Evolutionary conservation across 2,329 filamentous ascomycete species (phyloP).

Genomic region (Bipolaris cookei): DNA sequence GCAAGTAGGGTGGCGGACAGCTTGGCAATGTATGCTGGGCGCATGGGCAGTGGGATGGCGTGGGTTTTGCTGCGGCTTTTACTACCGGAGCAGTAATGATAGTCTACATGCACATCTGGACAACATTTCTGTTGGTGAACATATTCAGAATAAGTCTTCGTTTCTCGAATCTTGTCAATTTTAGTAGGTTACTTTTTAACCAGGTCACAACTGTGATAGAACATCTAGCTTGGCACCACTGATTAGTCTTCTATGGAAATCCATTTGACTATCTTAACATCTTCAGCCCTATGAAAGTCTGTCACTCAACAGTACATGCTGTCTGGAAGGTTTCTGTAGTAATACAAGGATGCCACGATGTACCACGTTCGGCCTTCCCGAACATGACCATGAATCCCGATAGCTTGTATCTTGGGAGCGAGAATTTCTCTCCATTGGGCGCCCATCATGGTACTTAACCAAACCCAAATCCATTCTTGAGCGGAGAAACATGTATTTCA

Average conservation of each 20-base stretch:
- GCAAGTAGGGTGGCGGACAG: slow-evolving; percentile 14
- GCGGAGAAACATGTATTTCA: slow-evolving; percentile 18
- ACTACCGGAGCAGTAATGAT: background rate
- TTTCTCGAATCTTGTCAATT: background rate
- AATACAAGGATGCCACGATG: slow-evolving; percentile 3
- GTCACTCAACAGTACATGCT: slow-evolving; percentile 15
- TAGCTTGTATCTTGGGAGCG: slow-evolving; percentile 17
- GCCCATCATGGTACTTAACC: slow-evolving; percentile 42
- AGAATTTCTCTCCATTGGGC: slow-evolving; percentile 27
- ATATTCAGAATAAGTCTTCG: background rate
- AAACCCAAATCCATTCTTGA: slow-evolving; percentile 2
- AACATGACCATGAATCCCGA: slow-evolving; percentile 22
- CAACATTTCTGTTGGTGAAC: background rate
- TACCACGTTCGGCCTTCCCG: slow-evolving; percentile 15
- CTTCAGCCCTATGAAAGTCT: background rate
- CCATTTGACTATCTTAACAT: background rate
- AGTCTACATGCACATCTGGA: background rate
- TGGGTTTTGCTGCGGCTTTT: background rate
- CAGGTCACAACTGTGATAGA: background rate
- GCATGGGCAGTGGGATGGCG: background rate
- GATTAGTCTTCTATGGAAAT: background rate
- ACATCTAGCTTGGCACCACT: background rate
- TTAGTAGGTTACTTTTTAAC: background rate
- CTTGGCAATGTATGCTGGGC: slow-evolving; percentile 27
- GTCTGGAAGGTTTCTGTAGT: slow-evolving; percentile 9